A percentile compares a stretch with the other conserved stretches of the same genome.
Conservation (phyloP, 2,329 filamentous ascomycete genomes). For the Tolypocladium album region DNA sequence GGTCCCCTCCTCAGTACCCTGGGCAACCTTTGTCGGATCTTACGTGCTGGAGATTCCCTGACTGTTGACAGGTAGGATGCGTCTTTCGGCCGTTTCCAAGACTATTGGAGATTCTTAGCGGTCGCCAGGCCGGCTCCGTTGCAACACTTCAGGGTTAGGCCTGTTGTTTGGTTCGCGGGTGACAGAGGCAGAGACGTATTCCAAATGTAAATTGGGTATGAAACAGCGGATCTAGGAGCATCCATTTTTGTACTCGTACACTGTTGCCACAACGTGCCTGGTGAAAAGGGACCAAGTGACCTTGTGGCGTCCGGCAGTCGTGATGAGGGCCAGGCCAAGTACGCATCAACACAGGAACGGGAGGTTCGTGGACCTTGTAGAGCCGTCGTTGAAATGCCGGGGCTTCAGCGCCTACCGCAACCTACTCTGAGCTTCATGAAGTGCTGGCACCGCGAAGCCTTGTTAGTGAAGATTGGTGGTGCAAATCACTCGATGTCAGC, state of each 20-base stretch:
- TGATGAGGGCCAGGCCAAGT: not conserved
- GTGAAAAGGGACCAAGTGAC: not conserved
- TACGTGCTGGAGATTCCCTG: too few species aligned
- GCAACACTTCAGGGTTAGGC: too few species aligned
- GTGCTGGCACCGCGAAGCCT: not conserved
- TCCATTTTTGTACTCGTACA: not conserved
- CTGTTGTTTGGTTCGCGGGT: not conserved
- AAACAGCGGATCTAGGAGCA: not conserved
- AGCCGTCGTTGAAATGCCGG: not conserved
- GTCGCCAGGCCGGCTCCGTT: not conserved
- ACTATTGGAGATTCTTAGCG: too few species aligned
- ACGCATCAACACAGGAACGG: too few species aligned
- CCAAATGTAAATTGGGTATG: not conserved
- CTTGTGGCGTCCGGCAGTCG: not conserved
- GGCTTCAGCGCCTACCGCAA: not conserved
- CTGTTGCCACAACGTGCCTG: not conserved
- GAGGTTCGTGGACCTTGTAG: not conserved
- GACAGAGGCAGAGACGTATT: not conserved
- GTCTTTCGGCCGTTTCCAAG: too few species aligned
- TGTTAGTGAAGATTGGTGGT: too few species aligned
- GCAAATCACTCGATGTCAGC: too few species aligned
- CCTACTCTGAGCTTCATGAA: not conserved
- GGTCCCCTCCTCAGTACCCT: not conserved
- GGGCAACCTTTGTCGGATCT: not conserved
- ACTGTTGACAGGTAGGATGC: too few species aligned